Evolutionary conservation across 73 alveolate species (phyloP).

Genomic region (Blepharisma japonicum): DNA sequence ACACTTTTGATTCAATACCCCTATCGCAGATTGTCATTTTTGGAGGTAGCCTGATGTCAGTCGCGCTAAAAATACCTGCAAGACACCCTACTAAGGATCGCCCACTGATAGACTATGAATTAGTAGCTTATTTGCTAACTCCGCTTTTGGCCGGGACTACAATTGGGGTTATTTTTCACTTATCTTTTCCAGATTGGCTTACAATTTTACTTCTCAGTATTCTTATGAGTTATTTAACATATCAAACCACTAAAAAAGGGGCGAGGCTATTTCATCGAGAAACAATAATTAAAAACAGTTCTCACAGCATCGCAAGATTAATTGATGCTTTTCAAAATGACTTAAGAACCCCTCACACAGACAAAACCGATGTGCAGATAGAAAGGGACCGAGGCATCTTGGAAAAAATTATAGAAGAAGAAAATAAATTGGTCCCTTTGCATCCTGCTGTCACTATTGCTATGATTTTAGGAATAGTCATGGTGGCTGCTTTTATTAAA

Average conservation of each 20-base stretch:
- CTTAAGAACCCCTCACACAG: too few species aligned
- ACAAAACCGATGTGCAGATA: too few species aligned
- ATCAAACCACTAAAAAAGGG: not conserved
- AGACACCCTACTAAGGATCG: constrained; percentile 20
- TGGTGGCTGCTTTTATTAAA: too few species aligned
- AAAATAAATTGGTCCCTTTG: too few species aligned
- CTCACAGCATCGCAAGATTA: too few species aligned
- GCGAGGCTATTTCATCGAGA: too few species aligned
- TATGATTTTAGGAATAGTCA: too few species aligned
- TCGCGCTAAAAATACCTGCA: not conserved
- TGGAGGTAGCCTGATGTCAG: not conserved
- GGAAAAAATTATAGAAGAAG: too few species aligned
- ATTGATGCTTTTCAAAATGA: too few species aligned
- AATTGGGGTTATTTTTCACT: not conserved
- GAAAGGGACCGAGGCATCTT: too few species aligned
- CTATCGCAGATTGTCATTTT: not conserved
- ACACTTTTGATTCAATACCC: not conserved
- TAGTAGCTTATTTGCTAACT: not conserved
- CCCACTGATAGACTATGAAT: constrained; percentile 20
- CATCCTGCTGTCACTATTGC: too few species aligned
- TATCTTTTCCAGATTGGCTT: not conserved
- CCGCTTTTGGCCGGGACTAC: constrained; percentile 21
- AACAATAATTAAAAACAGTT: too few species aligned
- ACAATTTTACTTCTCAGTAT: not conserved
- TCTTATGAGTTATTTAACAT: constrained; percentile 11